These are phyloP conservation scores for Isoetes engelmannii DNA, from an alignment of 83 land plant species.

Conservation along the genomic window DNA sequence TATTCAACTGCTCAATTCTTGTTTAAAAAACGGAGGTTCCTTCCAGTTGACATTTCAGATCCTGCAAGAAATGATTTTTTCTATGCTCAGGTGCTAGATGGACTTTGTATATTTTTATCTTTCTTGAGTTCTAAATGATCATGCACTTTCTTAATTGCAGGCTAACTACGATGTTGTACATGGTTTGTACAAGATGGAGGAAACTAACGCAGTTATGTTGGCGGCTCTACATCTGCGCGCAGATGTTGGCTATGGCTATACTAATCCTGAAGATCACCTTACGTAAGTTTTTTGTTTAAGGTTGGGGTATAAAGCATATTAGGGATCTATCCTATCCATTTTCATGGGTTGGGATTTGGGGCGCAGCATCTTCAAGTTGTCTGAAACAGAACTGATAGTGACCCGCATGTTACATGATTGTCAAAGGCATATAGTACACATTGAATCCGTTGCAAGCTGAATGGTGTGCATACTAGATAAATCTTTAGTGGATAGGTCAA, in stretches of 20 bases:
- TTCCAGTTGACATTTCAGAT: not conserved
- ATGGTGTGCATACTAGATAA: no score
- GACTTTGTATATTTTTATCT: not conserved
- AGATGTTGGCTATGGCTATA: conserved; percentile 4
- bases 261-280: conserved; percentile 10
- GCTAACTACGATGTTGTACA: conserved; percentile 16
- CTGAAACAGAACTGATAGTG: no score
- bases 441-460: no score
- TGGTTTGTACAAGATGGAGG: conserved; percentile 18
- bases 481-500: no score
- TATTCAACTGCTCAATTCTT: not conserved
- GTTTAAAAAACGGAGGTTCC: not conserved
- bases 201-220: conserved; percentile 18
- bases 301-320: not conserved
- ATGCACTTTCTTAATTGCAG: not conserved
- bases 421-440: no score
- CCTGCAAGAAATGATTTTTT: conserved; percentile 4
- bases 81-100: conserved; percentile 6
- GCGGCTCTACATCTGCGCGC: conserved; percentile 21
- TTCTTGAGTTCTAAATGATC: not conserved
- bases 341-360: no score
- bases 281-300: conserved; percentile 13
- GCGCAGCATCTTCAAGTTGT: no score
- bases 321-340: no score
- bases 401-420: no score